Evolutionary conservation across 371 early-diverging fungal species (phyloP).

Genomic region (Mucor indicus): DNA sequence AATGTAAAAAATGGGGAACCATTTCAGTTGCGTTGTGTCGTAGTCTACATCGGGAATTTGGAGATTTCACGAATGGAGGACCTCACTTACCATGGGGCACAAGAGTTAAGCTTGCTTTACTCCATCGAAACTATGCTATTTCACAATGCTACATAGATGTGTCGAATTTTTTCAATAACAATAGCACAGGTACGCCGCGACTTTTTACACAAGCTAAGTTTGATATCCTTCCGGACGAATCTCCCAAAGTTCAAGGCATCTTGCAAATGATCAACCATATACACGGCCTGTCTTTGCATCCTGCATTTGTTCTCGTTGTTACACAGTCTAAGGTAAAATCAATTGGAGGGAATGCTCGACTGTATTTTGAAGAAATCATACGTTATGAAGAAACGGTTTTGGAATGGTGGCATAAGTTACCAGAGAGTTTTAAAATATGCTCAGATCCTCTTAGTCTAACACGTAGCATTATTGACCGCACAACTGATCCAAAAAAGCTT

Average conservation of each 20-base stretch:
- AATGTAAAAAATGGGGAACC: conserved; percentile 6
- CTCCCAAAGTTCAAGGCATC: not conserved
- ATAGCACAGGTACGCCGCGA: too few species aligned
- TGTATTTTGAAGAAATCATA: conserved; percentile 14
- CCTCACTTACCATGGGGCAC: not conserved
- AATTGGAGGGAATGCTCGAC: conserved; percentile 1
- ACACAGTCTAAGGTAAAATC: conserved; percentile 1
- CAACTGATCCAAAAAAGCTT: conserved; percentile 1
- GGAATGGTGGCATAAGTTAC: conserved; percentile 19
- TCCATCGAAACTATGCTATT: conserved; percentile 5
- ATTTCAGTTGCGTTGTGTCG: not conserved
- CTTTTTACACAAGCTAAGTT: too few species aligned
- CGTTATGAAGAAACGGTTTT: not conserved
- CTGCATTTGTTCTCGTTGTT: not conserved
- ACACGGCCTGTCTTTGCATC: not conserved
- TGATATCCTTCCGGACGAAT: conserved; percentile 16
- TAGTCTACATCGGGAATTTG: conserved; percentile 1
- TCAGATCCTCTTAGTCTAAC: conserved; percentile 7
- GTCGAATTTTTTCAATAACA: not conserved
- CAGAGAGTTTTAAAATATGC: conserved; percentile 9
- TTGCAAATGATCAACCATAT: conserved; percentile 4
- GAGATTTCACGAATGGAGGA: not conserved
- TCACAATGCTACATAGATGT: not conserved
- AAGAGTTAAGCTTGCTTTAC: conserved; percentile 1
- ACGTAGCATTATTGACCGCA: conserved; percentile 3